Evolutionary conservation across 148 eudicot genomes (phyloP).

Genomic region (Persicaria tinctoria): DNA sequence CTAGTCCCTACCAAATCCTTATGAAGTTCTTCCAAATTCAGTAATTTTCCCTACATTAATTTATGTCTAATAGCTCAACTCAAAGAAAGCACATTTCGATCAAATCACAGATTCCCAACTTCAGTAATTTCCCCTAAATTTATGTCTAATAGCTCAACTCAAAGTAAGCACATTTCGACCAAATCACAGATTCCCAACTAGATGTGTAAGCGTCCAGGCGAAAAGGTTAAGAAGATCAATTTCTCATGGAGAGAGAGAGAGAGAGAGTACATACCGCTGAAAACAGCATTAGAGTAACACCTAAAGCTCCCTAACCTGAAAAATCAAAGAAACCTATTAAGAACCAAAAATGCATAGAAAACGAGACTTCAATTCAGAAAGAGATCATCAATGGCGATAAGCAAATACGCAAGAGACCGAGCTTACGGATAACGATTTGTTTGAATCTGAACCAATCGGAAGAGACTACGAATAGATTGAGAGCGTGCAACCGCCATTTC

Average conservation of each 20-base stretch:
- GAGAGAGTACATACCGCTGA: slow-evolving; percentile 5
- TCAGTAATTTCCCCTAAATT: background rate
- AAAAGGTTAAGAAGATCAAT: background rate
- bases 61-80: background rate
- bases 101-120: background rate
- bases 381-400: background rate
- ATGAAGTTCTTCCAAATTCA: background rate
- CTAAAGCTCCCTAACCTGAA: slow-evolving; percentile 14
- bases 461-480: background rate
- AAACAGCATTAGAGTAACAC: slow-evolving; percentile 4
- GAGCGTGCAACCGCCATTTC: slow-evolving; percentile 4
- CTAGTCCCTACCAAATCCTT: background rate
- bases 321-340: background rate
- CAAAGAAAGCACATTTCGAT: background rate
- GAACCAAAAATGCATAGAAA: background rate
- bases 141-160: background rate
- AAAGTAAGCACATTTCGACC: background rate
- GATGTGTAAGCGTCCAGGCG: background rate
- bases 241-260: background rate
- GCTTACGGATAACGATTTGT: background rate
- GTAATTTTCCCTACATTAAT: background rate
- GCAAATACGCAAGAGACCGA: background rate
- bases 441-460: background rate
- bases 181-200: background rate
- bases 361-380: background rate